phyloP scores from a whole-genome alignment of 352 stramenopile species.

The Globisporangium nodosum region DNA sequence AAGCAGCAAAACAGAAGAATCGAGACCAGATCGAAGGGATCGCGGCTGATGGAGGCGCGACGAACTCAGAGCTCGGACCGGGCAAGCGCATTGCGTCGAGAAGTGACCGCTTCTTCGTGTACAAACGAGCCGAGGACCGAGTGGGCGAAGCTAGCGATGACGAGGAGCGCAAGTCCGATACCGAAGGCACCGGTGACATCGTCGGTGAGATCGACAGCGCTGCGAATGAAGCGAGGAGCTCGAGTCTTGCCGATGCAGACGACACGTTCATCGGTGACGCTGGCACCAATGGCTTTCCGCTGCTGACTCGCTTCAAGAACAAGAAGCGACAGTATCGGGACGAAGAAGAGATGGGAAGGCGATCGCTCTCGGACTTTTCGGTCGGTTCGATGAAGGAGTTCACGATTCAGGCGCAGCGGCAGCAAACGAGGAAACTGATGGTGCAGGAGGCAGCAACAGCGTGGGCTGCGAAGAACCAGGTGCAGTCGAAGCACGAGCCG shows the following conservation, averaged over 20 bases:
- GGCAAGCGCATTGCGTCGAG: constrained; percentile 81
- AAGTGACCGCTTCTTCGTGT: constrained; percentile 70
- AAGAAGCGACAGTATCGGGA: constrained; percentile 12
- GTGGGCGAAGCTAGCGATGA: constrained; percentile 9
- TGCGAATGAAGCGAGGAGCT: neutral
- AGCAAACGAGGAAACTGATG: constrained; percentile 20
- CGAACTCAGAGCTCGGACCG: constrained; percentile 12
- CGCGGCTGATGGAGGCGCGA: neutral
- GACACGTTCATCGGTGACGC: constrained; percentile 4
- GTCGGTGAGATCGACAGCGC: constrained; percentile 2
- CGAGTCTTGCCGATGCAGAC: neutral
- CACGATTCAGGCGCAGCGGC: constrained; percentile 14
- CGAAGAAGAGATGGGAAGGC: constrained; percentile 16
- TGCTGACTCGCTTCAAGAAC: constrained; percentile 1
- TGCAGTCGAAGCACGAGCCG: constrained; percentile 33
- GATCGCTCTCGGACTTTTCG: constrained; percentile 27
- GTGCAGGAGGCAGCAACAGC: constrained; percentile 24
- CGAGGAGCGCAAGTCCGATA: constrained; percentile 3
- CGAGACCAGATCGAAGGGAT: constrained; percentile 41
- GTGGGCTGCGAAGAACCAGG: constrained; percentile 35
- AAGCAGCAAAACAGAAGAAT: constrained; percentile 51
- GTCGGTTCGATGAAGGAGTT: constrained; percentile 23
- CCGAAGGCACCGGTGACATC: neutral
- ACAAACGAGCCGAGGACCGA: constrained; percentile 32
- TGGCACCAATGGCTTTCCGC: constrained; percentile 7